Evolutionary conservation across 108 stramenopile species (phyloP).

Genomic region (Schizochytrium sp.): DNA sequence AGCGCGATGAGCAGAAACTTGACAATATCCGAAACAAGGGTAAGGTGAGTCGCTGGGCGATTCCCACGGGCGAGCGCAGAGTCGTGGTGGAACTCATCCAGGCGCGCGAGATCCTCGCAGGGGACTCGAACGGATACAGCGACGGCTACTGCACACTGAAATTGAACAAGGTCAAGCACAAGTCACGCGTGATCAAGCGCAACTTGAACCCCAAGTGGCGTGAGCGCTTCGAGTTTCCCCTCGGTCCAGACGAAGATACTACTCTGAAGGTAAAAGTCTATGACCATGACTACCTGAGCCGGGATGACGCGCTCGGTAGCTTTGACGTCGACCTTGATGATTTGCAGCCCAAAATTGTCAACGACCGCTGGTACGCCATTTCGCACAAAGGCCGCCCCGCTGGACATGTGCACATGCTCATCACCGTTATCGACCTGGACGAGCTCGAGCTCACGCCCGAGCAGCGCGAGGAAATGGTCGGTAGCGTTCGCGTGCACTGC

Average conservation of each 20-base stretch:
- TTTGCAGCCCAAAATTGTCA: neutral
- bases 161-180: neutral
- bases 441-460: neutral
- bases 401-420: neutral
- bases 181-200: neutral
- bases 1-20: neutral
- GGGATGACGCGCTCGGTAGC: neutral
- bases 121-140: neutral
- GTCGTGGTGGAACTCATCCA: conserved; percentile 3
- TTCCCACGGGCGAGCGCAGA: neutral
- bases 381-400: neutral
- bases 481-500: neutral
- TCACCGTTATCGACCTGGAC: neutral
- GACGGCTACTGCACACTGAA: neutral
- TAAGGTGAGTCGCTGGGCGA: neutral
- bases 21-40: neutral
- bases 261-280: neutral
- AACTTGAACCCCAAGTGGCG: neutral
- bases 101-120: neutral
- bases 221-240: neutral
- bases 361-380: conserved; percentile 1
- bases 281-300: neutral
- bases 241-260: neutral
- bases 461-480: neutral
- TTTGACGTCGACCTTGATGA: neutral